Base-by-base conservation (phyloP, 805 yeast species). In the Dipodascus geniculatus region DNA sequence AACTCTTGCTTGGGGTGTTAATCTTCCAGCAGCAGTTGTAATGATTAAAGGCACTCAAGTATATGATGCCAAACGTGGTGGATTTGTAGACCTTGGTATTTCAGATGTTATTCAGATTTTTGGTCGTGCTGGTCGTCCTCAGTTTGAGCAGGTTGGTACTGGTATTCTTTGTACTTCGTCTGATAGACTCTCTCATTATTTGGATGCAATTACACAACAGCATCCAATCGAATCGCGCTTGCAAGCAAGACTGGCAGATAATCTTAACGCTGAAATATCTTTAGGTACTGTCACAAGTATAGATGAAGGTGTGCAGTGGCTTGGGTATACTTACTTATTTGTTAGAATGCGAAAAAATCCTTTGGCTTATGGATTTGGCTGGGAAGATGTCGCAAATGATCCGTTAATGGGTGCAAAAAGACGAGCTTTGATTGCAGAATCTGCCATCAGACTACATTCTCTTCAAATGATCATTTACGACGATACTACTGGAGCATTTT, bases 111-210 rank as follows among this genome's bases (percentile, higher is more conserved):
- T 95, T 57, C 99, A 93, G 72, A 93, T 93, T 59, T 93, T 93
- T 71, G 99, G 99, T 61, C 85, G 99, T 73, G 99, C 99, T 23
- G 99, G 99, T 71, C 81, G 99, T 70, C 99, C 99, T 0, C 99
- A 95, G 61, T 93, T 81, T 68, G 96, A 91, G 60, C 80, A 80
- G 54, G 83, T 78, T 63, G 99, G 99, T 75, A 87, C 91, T 1
- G 98, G 98, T 73, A 81, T 89, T 22, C 71, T 93, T 50, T 82
- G 93, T 65, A 93, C 99, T 0, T 75, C 95, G 0, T 74, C 76
- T 55, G 98, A 91, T 62, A 73, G 79, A 50, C 69, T 95, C 23
- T 95, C 87, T 61, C 96, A 89, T 60, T 93, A 91, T 62, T 79
- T 95, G n/a, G 80, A 93, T 0, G 73, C 90, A 20, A 76, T 93